Base-by-base conservation (phyloP, 345 rosid species). In the Eucalyptus regnans region DNA sequence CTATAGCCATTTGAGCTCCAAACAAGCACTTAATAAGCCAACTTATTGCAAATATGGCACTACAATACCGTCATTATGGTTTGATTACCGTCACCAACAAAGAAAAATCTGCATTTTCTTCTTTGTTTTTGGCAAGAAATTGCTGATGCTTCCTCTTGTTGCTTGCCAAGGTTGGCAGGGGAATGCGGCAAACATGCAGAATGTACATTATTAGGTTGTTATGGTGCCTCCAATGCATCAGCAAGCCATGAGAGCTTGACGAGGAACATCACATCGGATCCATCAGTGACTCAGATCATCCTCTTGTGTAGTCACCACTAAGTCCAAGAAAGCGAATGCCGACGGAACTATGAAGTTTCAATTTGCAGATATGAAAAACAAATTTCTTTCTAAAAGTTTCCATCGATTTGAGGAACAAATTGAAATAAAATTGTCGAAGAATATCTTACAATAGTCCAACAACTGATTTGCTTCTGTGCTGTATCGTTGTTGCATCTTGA, bases 191-290 rank as follows among this genome's bases (percentile, higher is more conserved):
- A 71, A 37, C 43, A 88, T 48, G 62, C 81, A 86, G 49, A 86
- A 27, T 46, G 23, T 49, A 89, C 88, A 88, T 89, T 79, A 86
- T 46, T 88, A 71, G 16, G 86, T 51, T 48, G 62, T 60, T 48
- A 88, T 88, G 91, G 86, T 85, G 80, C 89, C 89, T 31, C 91
- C 83, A 14, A 86, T 33, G 44, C 76, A 71, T 56, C 91, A 37
- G 8, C 81, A 88, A 48, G 9, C 88, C 71, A 88, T 88, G 90
- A 88, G 56, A 86, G 89, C 86, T 86, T 86, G 86, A 90, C 17
- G 49, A 13, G 44, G 25, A 43, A 50, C 58, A 86, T 7, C 29
- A 9, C 41, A 85, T 84, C 2, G 2, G 52, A 46, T 43, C 50
- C 37, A 48, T 46, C 54, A 4, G 58, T n/a, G 22, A 31, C 14